Base-by-base conservation (phyloP, 805 yeast genomes). In the Candida suzukii region DNA sequence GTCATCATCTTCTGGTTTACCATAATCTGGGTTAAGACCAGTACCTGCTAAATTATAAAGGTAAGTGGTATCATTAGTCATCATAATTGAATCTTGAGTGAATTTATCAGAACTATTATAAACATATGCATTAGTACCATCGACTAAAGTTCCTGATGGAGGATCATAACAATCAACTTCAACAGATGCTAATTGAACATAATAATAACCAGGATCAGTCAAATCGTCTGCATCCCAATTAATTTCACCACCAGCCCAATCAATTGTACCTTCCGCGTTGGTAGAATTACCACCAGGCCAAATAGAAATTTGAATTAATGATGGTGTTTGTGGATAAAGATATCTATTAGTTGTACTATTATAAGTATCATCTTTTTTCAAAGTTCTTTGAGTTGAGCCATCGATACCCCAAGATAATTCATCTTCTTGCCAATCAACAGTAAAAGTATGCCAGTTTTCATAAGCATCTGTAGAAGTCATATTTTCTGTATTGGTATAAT, bases 211-310 rank as follows among this genome's bases (percentile, higher is more conserved):
- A 39, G 80, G 75, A 43, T 83, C 67, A 45, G 68, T 53, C 44
- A 88, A 74, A 61, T 88, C 96, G 3, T 69, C 58, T 13, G 90
- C 73, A 59, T 82, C 63, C 97, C 97, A 90, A 66, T 86, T 70
- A 46, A 90, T 78, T 24, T 48, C 68, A 65, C 97, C 97, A 64
- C 96, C 96, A 29, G 95, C 85, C 90, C 90, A 88, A 43, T 71
- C 83, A 46, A 75, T 69, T 13, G 88, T 82, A 68, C 90, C 90
- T 22, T 53, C 48, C 19, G 73, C 75, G 53, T 71, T 73, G 25
- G 68, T 53, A 10, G 72, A 47, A 46, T 64, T 70, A 60, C 88
- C 90, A 66, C 76, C 90, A 2, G 91, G 88, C 91, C 91, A 83
- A 43, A 83, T 57, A 4, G 90, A 83, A 40, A 82, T 60, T 57